Base-by-base conservation (phyloP, 176 grass and related monocot species). In the Tuctoria greenei region DNA sequence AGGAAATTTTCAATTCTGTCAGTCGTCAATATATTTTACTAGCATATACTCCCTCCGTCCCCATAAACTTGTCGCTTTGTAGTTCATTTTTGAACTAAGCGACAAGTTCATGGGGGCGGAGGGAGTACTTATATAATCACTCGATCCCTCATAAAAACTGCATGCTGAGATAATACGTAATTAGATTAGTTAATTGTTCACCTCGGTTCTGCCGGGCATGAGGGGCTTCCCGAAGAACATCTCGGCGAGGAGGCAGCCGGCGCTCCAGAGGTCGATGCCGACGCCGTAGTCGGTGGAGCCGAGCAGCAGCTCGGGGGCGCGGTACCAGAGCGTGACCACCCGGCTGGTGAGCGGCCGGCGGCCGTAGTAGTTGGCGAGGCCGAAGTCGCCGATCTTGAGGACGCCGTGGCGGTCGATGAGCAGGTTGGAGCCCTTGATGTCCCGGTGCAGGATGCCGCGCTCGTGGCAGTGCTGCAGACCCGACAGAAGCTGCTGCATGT, bases 391-490 rank as follows among this genome's bases (percentile, higher is more conserved):
- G 61, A 87, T 87, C 79, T 83, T 87, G 68, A 83, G 85, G 23
- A 87, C 80, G 61, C 80, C 85, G 44, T 72, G 23, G 51, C 74
- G 61, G 80, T 87, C 85, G 61, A 87, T 87, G 2, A 83, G 74
- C 4, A 87, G 85, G 68, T 87, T 87, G 25, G 85, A 83, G 25
- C 85, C 85, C 85, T 87, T 87, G 85, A 87, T 87, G 80, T 87
- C 85, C 24, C 85, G 42, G 61, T 87, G 85, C 74, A 87, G 74
- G 74, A 87, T 74, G 42, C 80, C 80, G 10, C 85, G 85, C 61
- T 87, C 85, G 85, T 87, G 85, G 80, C 85, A 87, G 80, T 87
- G 85, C 74, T 73, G 85, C 79, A 87, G 61, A 1, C 85, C 85
- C 35, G 69, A 34, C 52, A 87, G 69, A 14, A 87, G 52, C 61